phyloP scores from a whole-genome alignment of 352 stramenopile species.

The Globisporangium mamillatum region DNA sequence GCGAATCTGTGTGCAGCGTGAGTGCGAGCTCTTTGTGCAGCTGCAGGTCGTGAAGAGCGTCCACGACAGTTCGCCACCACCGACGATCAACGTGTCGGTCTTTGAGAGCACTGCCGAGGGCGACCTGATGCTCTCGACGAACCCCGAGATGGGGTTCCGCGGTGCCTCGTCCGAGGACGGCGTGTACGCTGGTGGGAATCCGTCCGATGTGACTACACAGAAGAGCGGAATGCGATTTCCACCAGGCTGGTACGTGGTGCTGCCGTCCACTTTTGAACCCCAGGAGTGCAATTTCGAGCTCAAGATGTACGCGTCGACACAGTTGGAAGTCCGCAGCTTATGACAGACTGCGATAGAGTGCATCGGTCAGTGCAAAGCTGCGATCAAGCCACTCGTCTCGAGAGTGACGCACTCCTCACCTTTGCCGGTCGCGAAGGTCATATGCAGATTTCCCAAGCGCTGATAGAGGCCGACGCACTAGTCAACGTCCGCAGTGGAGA shows the following conservation, averaged over 20 bases:
- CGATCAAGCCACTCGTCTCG: too few species aligned
- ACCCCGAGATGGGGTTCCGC: constrained; percentile 48
- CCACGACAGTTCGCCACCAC: constrained; percentile 4
- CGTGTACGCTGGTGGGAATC: constrained; percentile 51
- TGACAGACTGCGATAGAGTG: constrained; percentile 12
- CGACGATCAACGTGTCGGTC: constrained; percentile 73
- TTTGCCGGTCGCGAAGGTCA: too few species aligned
- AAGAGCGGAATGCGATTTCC: constrained; percentile 26
- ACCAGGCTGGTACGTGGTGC: constrained; percentile 61
- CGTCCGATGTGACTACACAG: constrained; percentile 51
- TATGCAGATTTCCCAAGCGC: too few species aligned
- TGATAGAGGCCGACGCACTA: too few species aligned
- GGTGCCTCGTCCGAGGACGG: constrained; percentile 52
- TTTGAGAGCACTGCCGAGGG: constrained; percentile 62
- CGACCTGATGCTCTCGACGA: constrained; percentile 57
- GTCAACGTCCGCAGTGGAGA: too few species aligned
- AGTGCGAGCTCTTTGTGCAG: constrained; percentile 55
- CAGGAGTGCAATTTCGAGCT: constrained; percentile 55
- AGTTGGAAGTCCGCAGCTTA: constrained; percentile 34
- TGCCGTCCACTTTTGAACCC: constrained; percentile 80
- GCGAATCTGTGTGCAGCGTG: constrained; percentile 9
- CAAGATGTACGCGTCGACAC: constrained; percentile 45
- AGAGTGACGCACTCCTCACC: too few species aligned
- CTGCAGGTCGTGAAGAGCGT: constrained; percentile 34
- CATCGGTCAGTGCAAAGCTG: too few species aligned